Base-by-base conservation (phyloP, 768 basidiomycete species). In the Phylloporus sp. region DNA sequence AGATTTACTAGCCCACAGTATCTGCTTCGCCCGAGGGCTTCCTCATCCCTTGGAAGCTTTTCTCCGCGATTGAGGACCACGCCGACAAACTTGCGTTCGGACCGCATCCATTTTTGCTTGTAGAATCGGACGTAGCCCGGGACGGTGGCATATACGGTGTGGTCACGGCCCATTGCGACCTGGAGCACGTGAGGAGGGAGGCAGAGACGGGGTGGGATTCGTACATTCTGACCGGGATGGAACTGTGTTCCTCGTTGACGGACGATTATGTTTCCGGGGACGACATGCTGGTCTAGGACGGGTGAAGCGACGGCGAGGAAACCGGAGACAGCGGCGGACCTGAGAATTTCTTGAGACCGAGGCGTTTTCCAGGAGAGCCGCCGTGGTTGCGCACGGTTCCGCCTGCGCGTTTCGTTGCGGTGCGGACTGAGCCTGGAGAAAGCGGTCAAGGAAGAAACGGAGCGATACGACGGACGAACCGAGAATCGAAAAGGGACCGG, bases 111-210 rank as follows among this genome's bases (percentile, higher is more conserved):
- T 47, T 83, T 85, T 63, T 81, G 72, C 65, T 82, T 86, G 81
- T 96, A 99, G 70, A 93, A 98, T 33, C 92, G 89, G 31, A 99
- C 90, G 61, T 80, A 92, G 11, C 96, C 96, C 0, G 95, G 94
- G 5, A 82, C 82, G 3, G 80, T 74, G 21, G 96, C 94, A 61
- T 85, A 97, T 44, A 99, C 75, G 1, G 96, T 98, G 69, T 97
- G 93, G 68, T 99, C 96, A 47, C 85, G 81, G 18, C 94, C 96
- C 64, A 90, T 84, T 54, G 81, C 82, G 44, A 97, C 91, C 90
- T 95, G 57, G 28, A 22, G 37, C 24, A 18, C 32, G 48, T 50
- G 44, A 61, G 50, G 21, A 26, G 28, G 33, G 45, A 38, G 18
- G 15, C n/a, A 24, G 40, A 37, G 31, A 43, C 27, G 26, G 24